A percentile compares a stretch with the other conserved stretches of the same genome.
phyloP scores from a whole-genome alignment of 2,329 filamentous ascomycete species.

The Westerdykella sp. region DNA sequence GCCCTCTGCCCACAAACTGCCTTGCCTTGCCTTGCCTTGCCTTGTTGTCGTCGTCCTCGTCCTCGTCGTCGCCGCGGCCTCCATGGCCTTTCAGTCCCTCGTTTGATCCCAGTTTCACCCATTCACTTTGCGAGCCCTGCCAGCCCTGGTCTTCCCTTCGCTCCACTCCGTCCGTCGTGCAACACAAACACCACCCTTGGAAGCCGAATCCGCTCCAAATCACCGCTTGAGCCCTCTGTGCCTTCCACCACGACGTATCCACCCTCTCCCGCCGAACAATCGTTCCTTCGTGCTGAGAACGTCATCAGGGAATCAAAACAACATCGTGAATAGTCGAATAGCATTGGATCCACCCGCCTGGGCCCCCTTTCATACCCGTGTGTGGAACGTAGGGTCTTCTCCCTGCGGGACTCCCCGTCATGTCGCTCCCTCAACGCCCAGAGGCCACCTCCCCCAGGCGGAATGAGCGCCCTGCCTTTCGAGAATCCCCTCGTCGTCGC shows the following conservation, averaged over 20 bases:
- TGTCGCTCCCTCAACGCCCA: slow-evolving; percentile 55
- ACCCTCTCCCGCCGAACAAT: slow-evolving; percentile 1
- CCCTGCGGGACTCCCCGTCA: slow-evolving; percentile 15
- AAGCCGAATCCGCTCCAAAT: background rate
- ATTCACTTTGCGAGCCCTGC: background rate
- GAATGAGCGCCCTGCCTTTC: slow-evolving; percentile 48
- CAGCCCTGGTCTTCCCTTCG: background rate
- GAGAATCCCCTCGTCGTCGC: slow-evolving; percentile 63
- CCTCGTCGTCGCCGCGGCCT: slow-evolving; percentile 1
- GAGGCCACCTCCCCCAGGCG: slow-evolving; percentile 56
- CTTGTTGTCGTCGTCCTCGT: slow-evolving; percentile 1
- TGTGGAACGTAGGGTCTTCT: slow-evolving; percentile 16
- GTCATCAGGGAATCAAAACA: background rate
- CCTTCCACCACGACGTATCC: too few species aligned
- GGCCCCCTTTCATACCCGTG: background rate
- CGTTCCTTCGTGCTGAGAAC: background rate
- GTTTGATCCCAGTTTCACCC: slow-evolving; percentile 10
- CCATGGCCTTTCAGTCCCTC: slow-evolving; percentile 15
- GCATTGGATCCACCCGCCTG: too few species aligned
- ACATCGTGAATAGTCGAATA: background rate
- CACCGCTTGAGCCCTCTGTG: background rate
- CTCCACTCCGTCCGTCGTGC: background rate
- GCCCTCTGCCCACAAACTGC: slow-evolving; percentile 1
- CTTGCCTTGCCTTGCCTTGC: slow-evolving; percentile 5
- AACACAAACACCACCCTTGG: slow-evolving; percentile 3